phyloP scores from a whole-genome alignment of 257 asterid species.

The Capsicum pubescens region DNA sequence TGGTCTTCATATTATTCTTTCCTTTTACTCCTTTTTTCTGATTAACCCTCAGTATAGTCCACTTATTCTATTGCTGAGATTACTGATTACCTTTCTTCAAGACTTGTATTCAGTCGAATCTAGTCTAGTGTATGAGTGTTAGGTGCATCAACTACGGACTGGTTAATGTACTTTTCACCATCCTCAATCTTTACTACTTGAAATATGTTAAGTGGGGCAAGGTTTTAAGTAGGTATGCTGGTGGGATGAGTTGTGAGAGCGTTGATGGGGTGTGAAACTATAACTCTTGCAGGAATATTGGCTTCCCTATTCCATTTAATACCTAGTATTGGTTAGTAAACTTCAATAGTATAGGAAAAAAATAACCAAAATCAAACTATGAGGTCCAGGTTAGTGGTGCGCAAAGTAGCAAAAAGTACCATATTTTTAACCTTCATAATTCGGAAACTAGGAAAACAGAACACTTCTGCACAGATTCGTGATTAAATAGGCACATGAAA shows the following conservation, averaged over 20 bases:
- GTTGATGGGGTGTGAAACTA: neutral
- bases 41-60: neutral
- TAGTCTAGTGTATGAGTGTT: neutral
- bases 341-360: neutral
- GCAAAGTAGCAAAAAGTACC: no score
- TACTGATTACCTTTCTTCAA: neutral
- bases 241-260: neutral
- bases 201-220: neutral
- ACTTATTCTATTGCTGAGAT: neutral
- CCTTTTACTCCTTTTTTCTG: neutral
- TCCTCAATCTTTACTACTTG: neutral
- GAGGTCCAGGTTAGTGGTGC: neutral
- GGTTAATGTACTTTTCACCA: neutral
- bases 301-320: neutral
- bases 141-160: neutral
- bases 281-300: neutral
- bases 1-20: neutral
- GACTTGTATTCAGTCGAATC: neutral
- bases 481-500: neutral
- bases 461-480: no score
- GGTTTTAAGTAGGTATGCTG: neutral
- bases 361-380: neutral
- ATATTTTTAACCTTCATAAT: no score
- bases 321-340: neutral
- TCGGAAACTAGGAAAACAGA: no score